Conservation (phyloP, 257 asterid genomes). For the Solanum habrochaites region DNA sequence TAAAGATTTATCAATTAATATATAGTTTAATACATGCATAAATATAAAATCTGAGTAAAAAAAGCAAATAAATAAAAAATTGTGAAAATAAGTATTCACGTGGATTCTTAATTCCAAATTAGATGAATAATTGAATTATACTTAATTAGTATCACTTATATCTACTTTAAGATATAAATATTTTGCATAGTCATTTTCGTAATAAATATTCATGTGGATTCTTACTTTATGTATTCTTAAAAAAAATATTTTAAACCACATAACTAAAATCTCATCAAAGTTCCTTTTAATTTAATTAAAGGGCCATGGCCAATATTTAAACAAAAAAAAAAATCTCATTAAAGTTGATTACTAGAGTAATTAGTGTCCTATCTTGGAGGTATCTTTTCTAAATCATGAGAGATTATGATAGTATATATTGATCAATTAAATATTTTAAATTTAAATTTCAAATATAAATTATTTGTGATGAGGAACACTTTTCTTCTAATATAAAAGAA, state of each 20-base stretch:
- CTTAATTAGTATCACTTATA: not conserved
- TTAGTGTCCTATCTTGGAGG: not conserved
- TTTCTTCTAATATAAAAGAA: not conserved
- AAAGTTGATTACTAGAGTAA: not conserved
- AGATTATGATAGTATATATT: not conserved
- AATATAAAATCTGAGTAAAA: no score
- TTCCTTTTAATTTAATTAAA: no score
- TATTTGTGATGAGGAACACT: no score
- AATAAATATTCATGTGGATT: not conserved
- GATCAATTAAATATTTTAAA: no score
- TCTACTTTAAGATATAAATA: no score
- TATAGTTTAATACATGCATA: not conserved
- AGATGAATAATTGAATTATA: not conserved
- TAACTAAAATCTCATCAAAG: not conserved
- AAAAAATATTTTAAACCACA: no score
- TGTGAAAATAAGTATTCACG: not conserved
- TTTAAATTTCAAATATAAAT: no score
- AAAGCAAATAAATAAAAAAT: no score
- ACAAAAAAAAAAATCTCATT: not conserved
- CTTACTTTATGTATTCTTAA: not conserved
- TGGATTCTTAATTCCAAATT: not conserved
- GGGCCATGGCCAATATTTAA: no score
- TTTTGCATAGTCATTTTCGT: not conserved
- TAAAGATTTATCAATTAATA: no score
- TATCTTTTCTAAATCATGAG: not conserved